Evolutionary conservation across 2,329 filamentous ascomycete genomes (phyloP).

Genomic region (Fusarium austroafricanum): DNA sequence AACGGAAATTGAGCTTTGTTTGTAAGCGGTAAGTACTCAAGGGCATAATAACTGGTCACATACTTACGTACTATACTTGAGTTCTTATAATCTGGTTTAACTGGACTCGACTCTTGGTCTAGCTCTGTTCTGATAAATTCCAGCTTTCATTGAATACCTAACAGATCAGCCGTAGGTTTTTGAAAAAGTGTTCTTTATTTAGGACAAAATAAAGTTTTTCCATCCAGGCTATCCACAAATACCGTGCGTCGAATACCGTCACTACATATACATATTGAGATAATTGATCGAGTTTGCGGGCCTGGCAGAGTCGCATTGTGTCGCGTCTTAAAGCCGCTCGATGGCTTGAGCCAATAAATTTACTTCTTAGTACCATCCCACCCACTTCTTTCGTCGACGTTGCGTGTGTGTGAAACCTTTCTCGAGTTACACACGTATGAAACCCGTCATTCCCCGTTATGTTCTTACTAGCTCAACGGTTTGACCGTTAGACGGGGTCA

Average conservation of each 20-base stretch:
- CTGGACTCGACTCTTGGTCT: background rate
- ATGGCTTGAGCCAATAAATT: slow-evolving; percentile 16
- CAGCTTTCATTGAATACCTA: background rate
- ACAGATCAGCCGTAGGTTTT: background rate
- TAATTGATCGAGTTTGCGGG: slow-evolving; percentile 20
- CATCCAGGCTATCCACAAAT: slow-evolving; percentile 9
- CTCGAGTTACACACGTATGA: slow-evolving; percentile 33
- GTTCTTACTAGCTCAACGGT: slow-evolving; percentile 18
- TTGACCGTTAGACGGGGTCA: slow-evolving; percentile 24
- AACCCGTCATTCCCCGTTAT: slow-evolving; percentile 32
- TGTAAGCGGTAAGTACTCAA: background rate
- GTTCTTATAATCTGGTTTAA: background rate
- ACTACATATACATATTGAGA: background rate
- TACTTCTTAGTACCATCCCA: background rate
- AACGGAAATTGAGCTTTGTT: background rate
- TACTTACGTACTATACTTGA: background rate
- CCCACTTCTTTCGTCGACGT: slow-evolving; percentile 25
- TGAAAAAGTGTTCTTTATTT: slow-evolving; percentile 13
- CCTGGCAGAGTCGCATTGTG: slow-evolving; percentile 22
- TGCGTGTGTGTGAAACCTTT: slow-evolving; percentile 18
- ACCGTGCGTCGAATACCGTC: slow-evolving; percentile 18
- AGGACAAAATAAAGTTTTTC: slow-evolving; percentile 27
- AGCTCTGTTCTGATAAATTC: background rate
- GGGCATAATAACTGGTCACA: background rate
- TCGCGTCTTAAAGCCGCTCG: slow-evolving; percentile 10